A percentile compares a stretch with the other conserved stretches of the same genome.
Conservation (phyloP, 495 filamentous ascomycete species). For the Neurospora cerealis region DNA sequence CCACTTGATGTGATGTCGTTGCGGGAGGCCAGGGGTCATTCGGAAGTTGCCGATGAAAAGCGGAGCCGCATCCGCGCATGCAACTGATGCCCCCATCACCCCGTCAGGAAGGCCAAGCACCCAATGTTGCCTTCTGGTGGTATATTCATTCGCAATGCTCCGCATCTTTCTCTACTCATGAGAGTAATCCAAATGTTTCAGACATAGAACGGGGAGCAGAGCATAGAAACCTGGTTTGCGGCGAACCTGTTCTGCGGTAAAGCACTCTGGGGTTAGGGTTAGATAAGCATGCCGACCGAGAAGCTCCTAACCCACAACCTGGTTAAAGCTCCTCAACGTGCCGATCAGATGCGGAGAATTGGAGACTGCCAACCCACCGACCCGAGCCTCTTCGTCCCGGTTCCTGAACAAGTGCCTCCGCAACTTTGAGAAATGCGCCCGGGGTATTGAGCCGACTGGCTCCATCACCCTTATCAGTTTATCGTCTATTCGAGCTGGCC, state of each 20-base stretch:
- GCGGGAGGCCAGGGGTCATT: neutral
- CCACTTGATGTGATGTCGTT: neutral
- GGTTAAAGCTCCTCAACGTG: neutral
- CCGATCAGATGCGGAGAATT: neutral
- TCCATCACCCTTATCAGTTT: constrained; percentile 3
- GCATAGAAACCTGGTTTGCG: neutral
- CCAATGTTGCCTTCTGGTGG: neutral
- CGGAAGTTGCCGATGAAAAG: neutral
- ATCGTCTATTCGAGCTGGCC: neutral
- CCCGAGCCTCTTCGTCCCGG: neutral
- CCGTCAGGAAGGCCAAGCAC: neutral
- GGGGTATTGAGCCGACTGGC: constrained; percentile 8
- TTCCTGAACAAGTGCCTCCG: neutral
- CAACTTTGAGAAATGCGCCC: constrained; percentile 3
- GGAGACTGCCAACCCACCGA: neutral
- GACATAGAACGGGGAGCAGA: too few species aligned
- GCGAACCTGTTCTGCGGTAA: neutral
- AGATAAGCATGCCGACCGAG: neutral
- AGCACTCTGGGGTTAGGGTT: neutral
- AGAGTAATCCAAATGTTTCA: too few species aligned
- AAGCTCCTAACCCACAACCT: neutral
- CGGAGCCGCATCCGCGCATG: neutral
- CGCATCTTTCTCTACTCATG: neutral
- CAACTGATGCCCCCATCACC: neutral
- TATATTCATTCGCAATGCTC: neutral